Base-by-base conservation (phyloP, 805 yeast species). In the Hanseniaspora vineae region DNA sequence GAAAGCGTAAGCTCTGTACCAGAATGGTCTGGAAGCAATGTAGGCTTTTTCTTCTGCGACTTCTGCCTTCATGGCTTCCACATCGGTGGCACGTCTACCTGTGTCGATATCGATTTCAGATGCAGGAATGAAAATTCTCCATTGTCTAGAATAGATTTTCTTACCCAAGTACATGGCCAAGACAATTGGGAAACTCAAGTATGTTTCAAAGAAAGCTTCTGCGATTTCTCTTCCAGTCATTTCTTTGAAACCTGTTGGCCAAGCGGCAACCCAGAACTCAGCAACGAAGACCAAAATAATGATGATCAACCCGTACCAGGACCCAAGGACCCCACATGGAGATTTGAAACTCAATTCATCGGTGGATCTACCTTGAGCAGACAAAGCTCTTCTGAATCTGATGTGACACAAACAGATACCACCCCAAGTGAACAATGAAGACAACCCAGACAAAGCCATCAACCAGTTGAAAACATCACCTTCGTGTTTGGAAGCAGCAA, bases 211-310 rank as follows among this genome's bases (percentile, higher is more conserved):
- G 71, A 85, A 85, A 44, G 55, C 65, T 42, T 63, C 56, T 10
- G 85, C 84, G 43, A 62, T 60, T 39, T 67, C 57, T 20, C 54
- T 52, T 18, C 42, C 42, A 13, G 84, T 81, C 58, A 66, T 69
- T 46, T 82, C 76, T 10, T 63, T 43, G 6, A 50, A 68, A 13
- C 78, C 77, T 44, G 77, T 58, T 48, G 95, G 95, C 72, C 71
- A 84, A 42, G 84, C 66, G 6, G 92, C 89, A 50, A 81, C 72
- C 86, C 90, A 86, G 70, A 86, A 84, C 66, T 84, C 89, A 32
- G 88, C 85, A 50, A 76, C 66, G 50, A 86, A 68, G 53, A 86
- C 79, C 47, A 81, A 62, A 33, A 72, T 37, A 61, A 79, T 79
- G 58, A 86, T 64, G 20, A 64, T 49, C 18, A 76, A 58, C 48